These are phyloP conservation scores for Leccinum longicurvipes DNA, from an alignment of 768 basidiomycete species.

Conservation along the genomic window DNA sequence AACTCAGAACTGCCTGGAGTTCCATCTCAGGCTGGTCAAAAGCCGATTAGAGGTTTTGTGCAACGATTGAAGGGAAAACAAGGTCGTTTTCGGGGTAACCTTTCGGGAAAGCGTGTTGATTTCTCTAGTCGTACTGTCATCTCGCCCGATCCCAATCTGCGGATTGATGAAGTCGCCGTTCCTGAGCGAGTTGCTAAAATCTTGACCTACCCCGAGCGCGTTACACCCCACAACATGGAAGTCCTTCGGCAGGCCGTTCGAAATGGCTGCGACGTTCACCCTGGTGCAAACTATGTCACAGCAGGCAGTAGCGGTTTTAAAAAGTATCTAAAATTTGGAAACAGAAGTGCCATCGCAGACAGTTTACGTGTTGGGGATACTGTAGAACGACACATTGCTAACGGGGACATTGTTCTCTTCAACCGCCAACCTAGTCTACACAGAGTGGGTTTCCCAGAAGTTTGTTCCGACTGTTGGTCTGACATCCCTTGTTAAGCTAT, in stretches of 20 bases:
- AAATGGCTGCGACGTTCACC: slow-evolving; percentile 88
- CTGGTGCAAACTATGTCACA: slow-evolving; percentile 93
- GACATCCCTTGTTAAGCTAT: slow-evolving; percentile 52
- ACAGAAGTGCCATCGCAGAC: slow-evolving; percentile 76
- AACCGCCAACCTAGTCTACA: slow-evolving; percentile 99
- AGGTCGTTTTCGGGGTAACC: slow-evolving; percentile 96
- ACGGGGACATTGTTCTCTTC: slow-evolving; percentile 96
- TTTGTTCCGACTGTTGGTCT: background rate
- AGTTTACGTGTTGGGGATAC: slow-evolving; percentile 82
- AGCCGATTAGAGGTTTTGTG: slow-evolving; percentile 96
- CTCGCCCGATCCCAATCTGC: slow-evolving; percentile 97
- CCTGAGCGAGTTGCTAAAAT: slow-evolving; percentile 94
- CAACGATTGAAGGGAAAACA: slow-evolving; percentile 98
- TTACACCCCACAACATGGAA: slow-evolving; percentile 87
- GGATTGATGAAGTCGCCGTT: slow-evolving; percentile 97
- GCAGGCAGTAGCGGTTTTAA: slow-evolving; percentile 76
- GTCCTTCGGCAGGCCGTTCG: slow-evolving; percentile 69
- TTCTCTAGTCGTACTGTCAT: slow-evolving; percentile 98
- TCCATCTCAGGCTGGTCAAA: slow-evolving; percentile 79
- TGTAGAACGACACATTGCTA: slow-evolving; percentile 91
- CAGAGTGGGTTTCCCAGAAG: slow-evolving; percentile 49
- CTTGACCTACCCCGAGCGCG: slow-evolving; percentile 94
- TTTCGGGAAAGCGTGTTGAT: slow-evolving; percentile 98
- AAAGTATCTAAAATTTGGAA: slow-evolving; percentile 87
- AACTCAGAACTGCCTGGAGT: slow-evolving; percentile 97